Percentiles rank a stretch among this genome's conserved stretches.
Evolutionary conservation across 169 alveolate genomes (phyloP).

Genomic region (Plasmodium cynomolgi): DNA sequence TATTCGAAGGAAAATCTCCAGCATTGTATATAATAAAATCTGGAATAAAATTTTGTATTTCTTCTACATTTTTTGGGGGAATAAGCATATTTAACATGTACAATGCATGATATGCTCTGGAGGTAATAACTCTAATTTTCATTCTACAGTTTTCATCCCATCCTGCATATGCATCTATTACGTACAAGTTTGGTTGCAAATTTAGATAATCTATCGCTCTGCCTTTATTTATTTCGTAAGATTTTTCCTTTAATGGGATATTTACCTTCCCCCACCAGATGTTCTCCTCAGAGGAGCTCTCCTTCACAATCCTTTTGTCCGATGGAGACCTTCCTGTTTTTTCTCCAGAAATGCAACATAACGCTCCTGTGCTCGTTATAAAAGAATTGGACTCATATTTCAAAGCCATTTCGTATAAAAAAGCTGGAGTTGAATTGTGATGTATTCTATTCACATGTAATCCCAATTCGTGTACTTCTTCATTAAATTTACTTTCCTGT

Average conservation of each 20-base stretch:
- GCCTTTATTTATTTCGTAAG: slow-evolving; percentile 90
- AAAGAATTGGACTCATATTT: slow-evolving; percentile 83
- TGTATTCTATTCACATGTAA: slow-evolving; percentile 77
- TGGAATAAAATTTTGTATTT: slow-evolving; percentile 87
- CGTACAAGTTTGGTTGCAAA: slow-evolving; percentile 88
- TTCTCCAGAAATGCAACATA: slow-evolving; percentile 87
- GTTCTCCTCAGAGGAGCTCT: slow-evolving; percentile 81
- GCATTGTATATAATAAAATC: slow-evolving; percentile 95
- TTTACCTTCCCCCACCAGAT: slow-evolving; percentile 98
- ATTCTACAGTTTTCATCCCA: slow-evolving; percentile 95
- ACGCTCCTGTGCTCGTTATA: slow-evolving; percentile 89
- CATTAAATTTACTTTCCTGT: slow-evolving; percentile 57
- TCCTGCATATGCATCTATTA: slow-evolving; percentile 97
- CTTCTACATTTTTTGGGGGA: slow-evolving; percentile 89
- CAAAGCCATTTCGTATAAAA: slow-evolving; percentile 87
- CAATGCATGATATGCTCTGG: slow-evolving; percentile 97
- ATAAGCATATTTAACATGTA: slow-evolving; percentile 97
- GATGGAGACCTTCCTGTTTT: slow-evolving; percentile 94
- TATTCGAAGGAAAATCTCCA: slow-evolving; percentile 94
- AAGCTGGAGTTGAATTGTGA: slow-evolving; percentile 78
- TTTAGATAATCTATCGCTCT: slow-evolving; percentile 95
- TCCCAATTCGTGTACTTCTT: slow-evolving; percentile 73
- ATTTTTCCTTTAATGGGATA: slow-evolving; percentile 91
- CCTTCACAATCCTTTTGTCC: slow-evolving; percentile 94
- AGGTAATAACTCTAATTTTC: slow-evolving; percentile 90